Conservation (phyloP, 2,329 filamentous ascomycete species). For the Scedosporium boydii region DNA sequence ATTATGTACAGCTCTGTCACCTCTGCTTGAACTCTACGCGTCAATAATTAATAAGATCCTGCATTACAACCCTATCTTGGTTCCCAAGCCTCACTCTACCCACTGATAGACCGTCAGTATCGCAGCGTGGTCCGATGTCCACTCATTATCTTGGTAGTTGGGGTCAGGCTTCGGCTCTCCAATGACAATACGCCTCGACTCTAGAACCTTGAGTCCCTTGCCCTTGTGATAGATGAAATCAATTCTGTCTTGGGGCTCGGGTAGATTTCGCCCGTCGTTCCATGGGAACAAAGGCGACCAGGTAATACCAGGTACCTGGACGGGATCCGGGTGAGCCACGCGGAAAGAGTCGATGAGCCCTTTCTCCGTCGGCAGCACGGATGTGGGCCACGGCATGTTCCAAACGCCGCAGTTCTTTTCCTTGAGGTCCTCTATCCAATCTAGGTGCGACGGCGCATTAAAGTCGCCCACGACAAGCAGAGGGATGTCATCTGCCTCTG, state of each 20-base stretch:
- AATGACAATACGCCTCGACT: constrained; percentile 21
- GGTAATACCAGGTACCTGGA: constrained; percentile 21
- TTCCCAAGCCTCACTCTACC: too few species aligned
- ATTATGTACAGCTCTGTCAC: too few species aligned
- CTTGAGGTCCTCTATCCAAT: constrained; percentile 24
- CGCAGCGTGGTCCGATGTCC: constrained; percentile 27
- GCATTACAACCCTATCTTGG: too few species aligned
- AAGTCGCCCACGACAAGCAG: constrained; percentile 30
- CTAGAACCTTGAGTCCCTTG: constrained; percentile 17
- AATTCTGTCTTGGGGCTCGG: constrained; percentile 30
- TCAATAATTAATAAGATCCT: too few species aligned
- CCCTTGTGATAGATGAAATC: constrained; percentile 33
- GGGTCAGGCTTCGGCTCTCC: constrained; percentile 24
- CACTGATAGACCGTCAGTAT: too few species aligned
- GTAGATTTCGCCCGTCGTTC: constrained; percentile 17
- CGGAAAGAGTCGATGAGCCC: constrained; percentile 32
- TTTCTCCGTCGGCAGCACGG: constrained; percentile 20
- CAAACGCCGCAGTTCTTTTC: constrained; percentile 26
- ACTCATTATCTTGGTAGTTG: constrained; percentile 27
- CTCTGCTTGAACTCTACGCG: too few species aligned
- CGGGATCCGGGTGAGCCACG: constrained; percentile 24
- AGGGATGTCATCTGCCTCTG: constrained; percentile 20
- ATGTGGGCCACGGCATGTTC: constrained; percentile 28
- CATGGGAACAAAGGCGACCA: constrained; percentile 30
- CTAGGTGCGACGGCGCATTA: constrained; percentile 33